Base-by-base conservation (phyloP, 2,329 filamentous ascomycete species). In the Podosphaera aphanis region DNA sequence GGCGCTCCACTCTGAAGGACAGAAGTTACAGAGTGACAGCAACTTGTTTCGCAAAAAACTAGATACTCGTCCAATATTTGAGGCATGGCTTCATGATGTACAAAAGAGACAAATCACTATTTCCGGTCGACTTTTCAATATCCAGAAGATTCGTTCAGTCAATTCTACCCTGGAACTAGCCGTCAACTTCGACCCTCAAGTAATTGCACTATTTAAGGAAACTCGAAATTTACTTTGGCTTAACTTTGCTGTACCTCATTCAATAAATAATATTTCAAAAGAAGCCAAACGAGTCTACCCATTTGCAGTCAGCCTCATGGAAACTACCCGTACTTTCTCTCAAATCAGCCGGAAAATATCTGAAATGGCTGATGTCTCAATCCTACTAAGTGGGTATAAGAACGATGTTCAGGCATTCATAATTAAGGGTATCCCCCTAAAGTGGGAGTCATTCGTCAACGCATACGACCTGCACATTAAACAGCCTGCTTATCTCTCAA, bases 281-380 rank as follows among this genome's bases (percentile, higher is more conserved):
- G 90, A 98, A 60, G 92, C 90, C n/a, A 93, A 94, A 63, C 76
- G 90, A 45, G 90, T 98, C 3, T 99, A 99, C 56, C 90, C 90
- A 0, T 98, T 92, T 57, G 90, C 92, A 20, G 86, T 98, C 52
- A 95, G 86, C 58, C 65, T 99, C 53, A 98, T 98, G 85, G 90
- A 99, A 64, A 95, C 85, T 56, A 84, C 95, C n/a, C 75, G 86
- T 48, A 95, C 85, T 0, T 79, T 93, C 51, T 74, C 84, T 1
- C 88, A 95, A 62, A 94, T 85, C 0, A 79, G 80, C 54, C 77
- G 84, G 25, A 76, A 82, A 44, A 92, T 98, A 49, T 69, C 75
- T 16, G 74, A 80, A 46, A 88, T 98, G 83, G 73, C 78, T 10
- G 82, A 88, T 52, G 85, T 94, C 48, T 76, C 85, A 0, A 78